phyloP scores from a whole-genome alignment of 2,329 filamentous ascomycete genomes.

The Dactylellina leptospora region DNA sequence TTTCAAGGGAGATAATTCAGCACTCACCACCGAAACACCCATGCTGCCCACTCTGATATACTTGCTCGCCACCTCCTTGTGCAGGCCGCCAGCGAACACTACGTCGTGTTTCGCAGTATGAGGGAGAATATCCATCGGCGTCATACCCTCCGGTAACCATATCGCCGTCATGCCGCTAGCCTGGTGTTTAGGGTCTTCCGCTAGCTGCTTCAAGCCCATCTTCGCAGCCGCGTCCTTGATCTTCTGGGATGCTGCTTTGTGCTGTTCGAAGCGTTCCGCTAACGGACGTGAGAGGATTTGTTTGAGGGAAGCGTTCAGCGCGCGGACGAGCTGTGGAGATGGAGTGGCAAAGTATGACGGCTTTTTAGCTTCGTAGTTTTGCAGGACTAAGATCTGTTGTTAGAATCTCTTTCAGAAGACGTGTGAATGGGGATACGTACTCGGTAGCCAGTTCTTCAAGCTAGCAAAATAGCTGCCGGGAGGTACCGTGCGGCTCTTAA shows the following conservation, averaged over 20 bases:
- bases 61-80: conserved; percentile 92
- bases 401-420: background rate
- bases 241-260: conserved; percentile 80
- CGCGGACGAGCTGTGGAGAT: conserved; percentile 90
- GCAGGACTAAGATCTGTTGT: conserved; percentile 73
- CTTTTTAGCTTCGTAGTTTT: conserved; percentile 98
- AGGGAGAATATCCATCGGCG: conserved; percentile 82
- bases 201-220: conserved; percentile 86
- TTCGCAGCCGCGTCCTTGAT: conserved; percentile 84
- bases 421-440: conserved; percentile 63
- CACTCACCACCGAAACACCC: conserved; percentile 84
- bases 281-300: conserved; percentile 86
- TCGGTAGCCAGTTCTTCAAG: conserved; percentile 96
- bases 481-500: conserved; percentile 81
- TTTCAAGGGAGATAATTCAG: background rate
- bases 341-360: conserved; percentile 98
- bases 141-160: conserved; percentile 85
- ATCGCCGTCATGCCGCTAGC: conserved; percentile 98
- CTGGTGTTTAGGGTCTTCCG: conserved; percentile 84
- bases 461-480: conserved; percentile 92
- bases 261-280: conserved; percentile 81
- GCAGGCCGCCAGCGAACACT: conserved; percentile 91
- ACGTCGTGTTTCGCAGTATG: conserved; percentile 86
- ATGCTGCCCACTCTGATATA: conserved; percentile 98
- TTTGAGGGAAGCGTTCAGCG: conserved; percentile 84